Conservation (phyloP, 106 monocot species). For the Allium sativum region DNA sequence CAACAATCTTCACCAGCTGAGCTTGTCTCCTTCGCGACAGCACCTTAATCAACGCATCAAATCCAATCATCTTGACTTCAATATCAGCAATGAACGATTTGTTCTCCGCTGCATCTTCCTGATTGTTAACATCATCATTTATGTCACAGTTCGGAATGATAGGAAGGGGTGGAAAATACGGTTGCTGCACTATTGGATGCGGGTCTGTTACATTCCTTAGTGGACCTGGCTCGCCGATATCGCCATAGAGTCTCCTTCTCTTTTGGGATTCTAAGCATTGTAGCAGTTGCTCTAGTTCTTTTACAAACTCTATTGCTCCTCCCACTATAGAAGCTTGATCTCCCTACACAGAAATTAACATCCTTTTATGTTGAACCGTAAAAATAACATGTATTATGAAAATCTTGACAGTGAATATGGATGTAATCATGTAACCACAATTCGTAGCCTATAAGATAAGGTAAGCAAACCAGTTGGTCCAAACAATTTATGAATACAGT, state of each 20-base stretch:
- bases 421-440: too few species aligned
- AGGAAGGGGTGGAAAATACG: conserved; percentile 13
- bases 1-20: conserved; percentile 58
- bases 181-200: conserved; percentile 1
- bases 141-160: conserved; percentile 14
- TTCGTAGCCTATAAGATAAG: too few species aligned
- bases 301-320: conserved; percentile 83
- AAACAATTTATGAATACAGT: too few species aligned
- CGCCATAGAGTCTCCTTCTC: conserved; percentile 38
- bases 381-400: too few species aligned
- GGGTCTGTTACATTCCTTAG: conserved; percentile 3
- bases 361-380: too few species aligned
- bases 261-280: conserved; percentile 88
- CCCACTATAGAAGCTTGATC: conserved; percentile 92
- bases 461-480: too few species aligned
- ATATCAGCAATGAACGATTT: conserved; percentile 65
- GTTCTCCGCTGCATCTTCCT: conserved; percentile 64
- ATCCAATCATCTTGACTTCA: conserved; percentile 56
- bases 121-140: conserved; percentile 15
- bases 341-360: conserved; percentile 30
- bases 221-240: conserved; percentile 8
- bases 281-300: conserved; percentile 84
- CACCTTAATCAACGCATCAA: conserved; percentile 72
- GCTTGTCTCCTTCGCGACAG: conserved; percentile 45
- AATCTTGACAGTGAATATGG: too few species aligned